A percentile compares a stretch with the other conserved stretches of the same genome.
Conservation (phyloP, 768 basidiomycete species). For the Saitozyma sp. region DNA sequence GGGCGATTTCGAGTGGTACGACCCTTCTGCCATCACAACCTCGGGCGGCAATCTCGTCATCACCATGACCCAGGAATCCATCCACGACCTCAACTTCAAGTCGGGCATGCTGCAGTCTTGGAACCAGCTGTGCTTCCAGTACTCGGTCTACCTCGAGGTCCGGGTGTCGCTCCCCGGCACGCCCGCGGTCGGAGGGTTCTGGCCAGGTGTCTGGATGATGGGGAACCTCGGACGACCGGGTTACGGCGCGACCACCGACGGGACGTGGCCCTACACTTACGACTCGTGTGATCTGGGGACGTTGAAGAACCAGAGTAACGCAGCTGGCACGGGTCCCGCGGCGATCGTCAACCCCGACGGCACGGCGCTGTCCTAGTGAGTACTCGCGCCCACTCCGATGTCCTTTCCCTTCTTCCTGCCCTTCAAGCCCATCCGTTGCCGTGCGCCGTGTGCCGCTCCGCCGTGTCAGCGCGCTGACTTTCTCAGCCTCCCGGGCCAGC, state of each 20-base stretch:
- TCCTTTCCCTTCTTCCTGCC: too few species aligned
- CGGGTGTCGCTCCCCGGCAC: conserved; percentile 47
- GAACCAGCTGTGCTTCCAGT: conserved; percentile 92
- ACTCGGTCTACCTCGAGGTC: conserved; percentile 78
- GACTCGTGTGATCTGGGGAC: conserved; percentile 84
- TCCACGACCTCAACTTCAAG: conserved; percentile 78
- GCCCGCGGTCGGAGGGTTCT: conserved; percentile 53
- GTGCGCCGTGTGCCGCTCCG: not conserved
- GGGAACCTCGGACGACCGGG: conserved; percentile 86
- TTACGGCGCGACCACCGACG: conserved; percentile 86
- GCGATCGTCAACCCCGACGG: conserved; percentile 29
- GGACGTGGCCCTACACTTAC: conserved; percentile 82
- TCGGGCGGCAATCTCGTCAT: conserved; percentile 74
- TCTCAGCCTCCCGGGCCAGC: conserved; percentile 72
- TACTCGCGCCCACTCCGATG: conserved; percentile 1
- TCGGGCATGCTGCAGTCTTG: conserved; percentile 66
- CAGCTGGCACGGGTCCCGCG: conserved; percentile 31
- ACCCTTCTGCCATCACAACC: conserved; percentile 60
- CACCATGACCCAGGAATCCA: conserved; percentile 68
- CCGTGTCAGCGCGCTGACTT: conserved; percentile 1
- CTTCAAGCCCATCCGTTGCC: too few species aligned
- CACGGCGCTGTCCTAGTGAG: conserved; percentile 37
- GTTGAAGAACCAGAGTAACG: conserved; percentile 53
- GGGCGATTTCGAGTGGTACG: conserved; percentile 71
- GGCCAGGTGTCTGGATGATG: conserved; percentile 88